Conservation (phyloP, 1,284 basidiomycete genomes). For the Rhizoctonia solani region DNA sequence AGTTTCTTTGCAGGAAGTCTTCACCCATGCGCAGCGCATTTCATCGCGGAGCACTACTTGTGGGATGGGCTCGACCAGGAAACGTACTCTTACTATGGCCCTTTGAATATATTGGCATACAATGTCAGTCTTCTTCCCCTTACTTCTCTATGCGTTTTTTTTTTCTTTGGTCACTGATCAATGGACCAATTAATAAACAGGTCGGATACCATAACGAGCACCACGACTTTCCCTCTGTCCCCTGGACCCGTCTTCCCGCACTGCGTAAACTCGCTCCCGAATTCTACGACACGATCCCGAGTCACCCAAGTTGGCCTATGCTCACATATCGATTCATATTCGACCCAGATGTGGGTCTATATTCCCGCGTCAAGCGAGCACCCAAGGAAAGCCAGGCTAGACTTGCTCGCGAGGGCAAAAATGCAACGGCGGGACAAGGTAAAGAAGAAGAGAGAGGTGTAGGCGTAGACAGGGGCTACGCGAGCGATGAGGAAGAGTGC, state of each 20-base stretch:
- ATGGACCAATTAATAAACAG: conserved; percentile 47
- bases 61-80: conserved; percentile 91
- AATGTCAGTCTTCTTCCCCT: conserved; percentile 64
- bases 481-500: too few species aligned
- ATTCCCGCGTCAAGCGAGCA: conserved; percentile 52
- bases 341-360: conserved; percentile 77
- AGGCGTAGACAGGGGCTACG: background rate
- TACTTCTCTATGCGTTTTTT: conserved; percentile 6
- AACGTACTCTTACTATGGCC: conserved; percentile 96
- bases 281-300: conserved; percentile 87
- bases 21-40: conserved; percentile 96
- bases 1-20: conserved; percentile 95
- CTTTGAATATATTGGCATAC: conserved; percentile 89
- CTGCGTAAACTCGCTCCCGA: conserved; percentile 85
- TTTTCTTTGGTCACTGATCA: conserved; percentile 10
- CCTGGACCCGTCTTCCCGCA: conserved; percentile 93
- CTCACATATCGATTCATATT: conserved; percentile 94
- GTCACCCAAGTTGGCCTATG: conserved; percentile 92
- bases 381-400: conserved; percentile 30
- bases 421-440: background rate
- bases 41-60: conserved; percentile 95
- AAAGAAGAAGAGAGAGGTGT: conserved; percentile 25
- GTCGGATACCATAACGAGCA: conserved; percentile 99
- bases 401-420: background rate
- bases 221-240: conserved; percentile 95